These are phyloP conservation scores for Rhododendron molle DNA, from an alignment of 148 eudicot genomes.

Conservation along the genomic window DNA sequence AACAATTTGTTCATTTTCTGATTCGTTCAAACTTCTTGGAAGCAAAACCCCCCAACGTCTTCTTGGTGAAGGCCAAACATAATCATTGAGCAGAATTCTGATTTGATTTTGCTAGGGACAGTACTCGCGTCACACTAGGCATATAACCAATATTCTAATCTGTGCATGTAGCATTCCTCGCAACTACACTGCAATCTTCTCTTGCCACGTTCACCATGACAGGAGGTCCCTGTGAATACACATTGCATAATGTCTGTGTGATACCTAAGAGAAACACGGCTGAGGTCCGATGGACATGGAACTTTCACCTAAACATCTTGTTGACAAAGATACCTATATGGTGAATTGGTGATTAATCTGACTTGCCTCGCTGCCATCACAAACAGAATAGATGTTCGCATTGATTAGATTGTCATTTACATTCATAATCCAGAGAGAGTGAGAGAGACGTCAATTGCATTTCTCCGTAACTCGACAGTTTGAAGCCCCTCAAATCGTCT, in stretches of 20 bases:
- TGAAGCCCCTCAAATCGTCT: not conserved
- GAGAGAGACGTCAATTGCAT: not conserved
- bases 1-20: not conserved
- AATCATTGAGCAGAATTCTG: not conserved
- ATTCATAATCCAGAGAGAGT: not conserved
- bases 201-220: not conserved
- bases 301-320: not conserved
- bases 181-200: not conserved
- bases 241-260: not conserved
- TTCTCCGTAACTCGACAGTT: not conserved
- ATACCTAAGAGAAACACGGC: not conserved
- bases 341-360: too few relatives aligned
- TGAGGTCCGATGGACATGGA: not conserved
- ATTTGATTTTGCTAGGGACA: too few relatives aligned
- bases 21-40: not conserved
- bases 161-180: too few relatives aligned
- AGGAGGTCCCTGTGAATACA: not conserved
- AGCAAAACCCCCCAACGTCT: not conserved
- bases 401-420: too few relatives aligned
- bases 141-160: too few relatives aligned
- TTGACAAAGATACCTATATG: not conserved
- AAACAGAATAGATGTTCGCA: not conserved
- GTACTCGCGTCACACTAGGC: not conserved
- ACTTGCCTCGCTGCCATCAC: not conserved
- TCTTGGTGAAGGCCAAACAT: not conserved